Base-by-base conservation (phyloP, 2,329 filamentous ascomycete genomes). In the Pyrenophora teres region DNA sequence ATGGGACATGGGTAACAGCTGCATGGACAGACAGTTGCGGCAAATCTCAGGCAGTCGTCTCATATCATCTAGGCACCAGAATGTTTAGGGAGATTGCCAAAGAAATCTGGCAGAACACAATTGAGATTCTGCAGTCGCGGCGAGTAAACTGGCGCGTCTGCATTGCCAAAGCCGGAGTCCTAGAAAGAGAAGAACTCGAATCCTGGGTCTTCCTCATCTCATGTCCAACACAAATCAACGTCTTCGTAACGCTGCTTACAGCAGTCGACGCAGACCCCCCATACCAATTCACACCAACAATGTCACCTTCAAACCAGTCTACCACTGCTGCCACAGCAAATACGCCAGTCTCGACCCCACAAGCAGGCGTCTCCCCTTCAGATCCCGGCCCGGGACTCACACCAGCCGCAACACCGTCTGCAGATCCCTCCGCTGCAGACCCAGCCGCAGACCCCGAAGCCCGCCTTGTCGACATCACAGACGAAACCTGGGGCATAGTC, bases 1-100 rank as follows among this genome's bases (percentile, higher is more conserved):
- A 93, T 68, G 84, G 87, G 16, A 79, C 86, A 7, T 96, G 91
- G 91, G 76, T 94, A 32, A 87, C 87, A 10, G 88, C 85, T 5
- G 87, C 88, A 0, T 95, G 90, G 90, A 90, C 87, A 1, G 89
- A 95, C 67, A 90, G 86, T 60, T 83, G 83, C 21, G 90, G 90
- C 2, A 84, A 83, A 52, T 84, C 88, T 54, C 88, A 92, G 69
- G 84, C 86, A 59, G 89, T 83, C 13, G 83, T 86, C 0, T 87
- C 88, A 0, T 93, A 92, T 71, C 90, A 87, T 62, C 76, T 93
- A 2, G 69, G 38, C 78, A 86, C 54, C 81, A 84, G 73, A 78
- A 81, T 60, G 77, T 83, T 91, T 55, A 77, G 77, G 12, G 84
- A 89, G 18, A 78, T 92, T n/a, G 84, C 85, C 1, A 80, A 82